Base-by-base conservation (phyloP, 2,329 filamentous ascomycete species). In the Aspergillus melleus region DNA sequence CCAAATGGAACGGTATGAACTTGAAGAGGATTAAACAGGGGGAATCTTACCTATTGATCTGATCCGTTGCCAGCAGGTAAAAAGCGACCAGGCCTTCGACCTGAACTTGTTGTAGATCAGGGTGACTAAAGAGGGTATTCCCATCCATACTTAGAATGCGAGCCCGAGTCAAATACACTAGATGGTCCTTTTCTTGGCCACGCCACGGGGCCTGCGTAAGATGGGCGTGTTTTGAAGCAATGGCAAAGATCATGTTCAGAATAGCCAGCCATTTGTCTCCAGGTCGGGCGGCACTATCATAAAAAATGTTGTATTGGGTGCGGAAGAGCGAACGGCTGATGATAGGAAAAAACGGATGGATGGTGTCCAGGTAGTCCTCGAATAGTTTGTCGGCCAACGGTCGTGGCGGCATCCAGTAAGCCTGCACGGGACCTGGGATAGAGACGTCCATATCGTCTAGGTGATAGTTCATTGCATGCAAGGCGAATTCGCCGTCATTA, bases 191-290 rank as follows among this genome's bases (percentile, higher is more conserved):
- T 26, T 74, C 70, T 61, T 79, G 73, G 3, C 75, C 76, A 54
- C 68, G 67, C 78, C 77, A 80, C 4, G 76, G 68, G 12, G 77
- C 76, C 58, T 79, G 72, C 39, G 73, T 71, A 5, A 80, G 69
- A 55, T 79, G 76, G 11, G 77, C 73, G 64, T 80, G 76, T 57
- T 76, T 75, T 29, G 78, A 74, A 5, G 71, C 70, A 52, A 81
- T 79, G 30, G 79, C 79, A 55, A 81, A 80, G 3, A 81, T 78
- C 67, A 80, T 68, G 55, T 81, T 80, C 59, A 81, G 63, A 24
- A 79, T 79, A 16, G 79, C 77, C 47, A 80, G 68, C 76, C 76
- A 79, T 57, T 75, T 77, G 55, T 75, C 73, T 3, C 74, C 74
- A 10, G 74, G 74, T 6, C 72, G 68, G 32, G 70, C 71, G 24